These are phyloP conservation scores for Mrakiaceae sp. DNA, from an alignment of 1,284 basidiomycete species.

Conservation along the genomic window DNA sequence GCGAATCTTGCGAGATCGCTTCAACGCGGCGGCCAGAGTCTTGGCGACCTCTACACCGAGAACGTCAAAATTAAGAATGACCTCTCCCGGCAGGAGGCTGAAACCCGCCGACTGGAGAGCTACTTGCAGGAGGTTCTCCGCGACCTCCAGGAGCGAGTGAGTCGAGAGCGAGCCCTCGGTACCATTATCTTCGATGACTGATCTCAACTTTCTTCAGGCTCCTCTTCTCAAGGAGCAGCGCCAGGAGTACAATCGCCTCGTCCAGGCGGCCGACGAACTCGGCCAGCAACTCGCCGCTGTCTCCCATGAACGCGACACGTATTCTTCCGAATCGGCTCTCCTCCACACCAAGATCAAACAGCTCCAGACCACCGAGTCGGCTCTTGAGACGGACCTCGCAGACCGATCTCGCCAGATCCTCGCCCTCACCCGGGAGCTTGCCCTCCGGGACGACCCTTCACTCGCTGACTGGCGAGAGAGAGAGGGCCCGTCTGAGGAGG, in stretches of 20 bases:
- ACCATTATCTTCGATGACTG: no score
- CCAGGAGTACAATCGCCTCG: constrained; percentile 66
- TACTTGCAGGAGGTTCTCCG: constrained; percentile 41
- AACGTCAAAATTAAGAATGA: constrained; percentile 76
- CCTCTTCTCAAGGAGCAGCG: constrained; percentile 78
- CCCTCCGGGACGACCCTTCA: constrained; percentile 66
- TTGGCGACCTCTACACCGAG: constrained; percentile 83
- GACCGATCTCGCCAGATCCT: constrained; percentile 84
- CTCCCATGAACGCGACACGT: constrained; percentile 9
- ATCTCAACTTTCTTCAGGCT: constrained; percentile 45
- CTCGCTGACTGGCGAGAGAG: constrained; percentile 56
- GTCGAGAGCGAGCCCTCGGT: constrained; percentile 24
- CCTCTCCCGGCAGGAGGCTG: constrained; percentile 58
- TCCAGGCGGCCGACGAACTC: constrained; percentile 65
- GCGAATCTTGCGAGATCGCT: constrained; percentile 69
- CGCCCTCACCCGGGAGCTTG: constrained; percentile 62
- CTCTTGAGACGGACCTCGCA: constrained; percentile 62
- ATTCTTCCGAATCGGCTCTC: constrained; percentile 5
- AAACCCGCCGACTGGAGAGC: constrained; percentile 69
- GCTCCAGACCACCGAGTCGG: constrained; percentile 48
- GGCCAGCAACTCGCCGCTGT: constrained; percentile 55
- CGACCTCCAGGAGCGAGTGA: constrained; percentile 78
- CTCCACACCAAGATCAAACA: constrained; percentile 46
- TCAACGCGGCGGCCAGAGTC: constrained; percentile 64
- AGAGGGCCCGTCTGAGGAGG: constrained; percentile 38